Evolutionary conservation across 495 filamentous ascomycete genomes (phyloP).

Genomic region (Neurospora sp.): DNA sequence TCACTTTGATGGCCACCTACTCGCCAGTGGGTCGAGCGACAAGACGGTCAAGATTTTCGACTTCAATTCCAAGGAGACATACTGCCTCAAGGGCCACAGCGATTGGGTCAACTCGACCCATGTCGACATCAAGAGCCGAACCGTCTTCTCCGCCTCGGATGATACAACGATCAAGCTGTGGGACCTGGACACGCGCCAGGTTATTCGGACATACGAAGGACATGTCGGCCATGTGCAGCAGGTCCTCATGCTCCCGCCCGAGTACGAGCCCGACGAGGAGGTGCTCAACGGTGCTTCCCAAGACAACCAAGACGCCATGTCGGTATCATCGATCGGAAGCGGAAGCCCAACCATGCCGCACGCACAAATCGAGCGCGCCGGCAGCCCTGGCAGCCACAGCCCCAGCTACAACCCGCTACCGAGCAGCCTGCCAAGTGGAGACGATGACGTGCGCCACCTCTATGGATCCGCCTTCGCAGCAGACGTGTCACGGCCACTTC

Average conservation of each 20-base stretch:
- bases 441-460: conserved; percentile 35
- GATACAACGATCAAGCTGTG: conserved; percentile 78
- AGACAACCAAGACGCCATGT: conserved; percentile 47
- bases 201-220: conserved; percentile 75
- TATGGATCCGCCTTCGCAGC: conserved; percentile 49
- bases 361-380: conserved; percentile 5
- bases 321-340: conserved; percentile 29
- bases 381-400: background rate
- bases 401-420: conserved; percentile 1
- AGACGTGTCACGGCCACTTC: conserved; percentile 50
- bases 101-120: conserved; percentile 94
- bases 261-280: conserved; percentile 78
- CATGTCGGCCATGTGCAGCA: conserved; percentile 95
- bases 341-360: conserved; percentile 20
- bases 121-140: conserved; percentile 69
- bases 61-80: conserved; percentile 72
- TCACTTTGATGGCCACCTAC: conserved; percentile 71
- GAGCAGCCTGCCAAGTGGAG: conserved; percentile 10
- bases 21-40: conserved; percentile 84
- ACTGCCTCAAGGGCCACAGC: conserved; percentile 67
- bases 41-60: conserved; percentile 90
- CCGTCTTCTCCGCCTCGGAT: conserved; percentile 85
- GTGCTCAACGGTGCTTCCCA: conserved; percentile 36
- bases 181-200: conserved; percentile 61
- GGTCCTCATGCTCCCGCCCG: conserved; percentile 66